Percentiles rank a stretch among this genome's conserved stretches.
Conservation (phyloP, 202 grass and related monocot genomes). For the Cymbopogon flexuosus region DNA sequence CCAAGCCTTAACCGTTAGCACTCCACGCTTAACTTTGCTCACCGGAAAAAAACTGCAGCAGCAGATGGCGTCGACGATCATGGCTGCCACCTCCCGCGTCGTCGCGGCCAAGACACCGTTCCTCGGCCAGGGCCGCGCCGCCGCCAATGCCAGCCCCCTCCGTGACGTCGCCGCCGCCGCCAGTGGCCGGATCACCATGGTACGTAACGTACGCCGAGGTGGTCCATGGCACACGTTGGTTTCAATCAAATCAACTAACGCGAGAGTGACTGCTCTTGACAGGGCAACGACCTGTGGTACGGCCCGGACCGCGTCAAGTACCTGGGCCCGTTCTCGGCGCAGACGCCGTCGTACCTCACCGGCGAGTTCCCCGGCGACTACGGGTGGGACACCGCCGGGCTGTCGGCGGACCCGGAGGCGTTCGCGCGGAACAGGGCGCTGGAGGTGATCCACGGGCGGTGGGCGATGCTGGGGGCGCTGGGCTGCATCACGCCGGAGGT, state of each 20-base stretch:
- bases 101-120: slow-evolving; percentile 45
- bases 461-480: slow-evolving; percentile 91
- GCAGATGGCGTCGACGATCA: slow-evolving; percentile 59
- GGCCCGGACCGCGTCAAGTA: slow-evolving; percentile 88
- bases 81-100: slow-evolving; percentile 54
- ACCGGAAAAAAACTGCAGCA: background rate
- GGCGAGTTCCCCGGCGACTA: slow-evolving; percentile 97
- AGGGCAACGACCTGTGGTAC: slow-evolving; percentile 92
- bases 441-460: slow-evolving; percentile 95
- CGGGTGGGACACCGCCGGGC: slow-evolving; percentile 91
- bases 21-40: background rate
- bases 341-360: slow-evolving; percentile 84
- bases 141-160: slow-evolving; percentile 38
- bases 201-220: slow-evolving; percentile 26
- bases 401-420: slow-evolving; percentile 92
- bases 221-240: background rate
- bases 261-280: background rate
- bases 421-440: slow-evolving; percentile 90
- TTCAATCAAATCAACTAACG: background rate
- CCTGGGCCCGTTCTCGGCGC: slow-evolving; percentile 93
- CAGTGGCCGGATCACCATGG: slow-evolving; percentile 78
- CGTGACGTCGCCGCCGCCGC: slow-evolving; percentile 47
- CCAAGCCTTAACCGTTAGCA: background rate
- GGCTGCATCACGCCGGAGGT: slow-evolving; percentile 97
- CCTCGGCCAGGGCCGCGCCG: slow-evolving; percentile 61